Conservation (phyloP, 148 eudicot genomes). For the Rhododendron simsii region DNA sequence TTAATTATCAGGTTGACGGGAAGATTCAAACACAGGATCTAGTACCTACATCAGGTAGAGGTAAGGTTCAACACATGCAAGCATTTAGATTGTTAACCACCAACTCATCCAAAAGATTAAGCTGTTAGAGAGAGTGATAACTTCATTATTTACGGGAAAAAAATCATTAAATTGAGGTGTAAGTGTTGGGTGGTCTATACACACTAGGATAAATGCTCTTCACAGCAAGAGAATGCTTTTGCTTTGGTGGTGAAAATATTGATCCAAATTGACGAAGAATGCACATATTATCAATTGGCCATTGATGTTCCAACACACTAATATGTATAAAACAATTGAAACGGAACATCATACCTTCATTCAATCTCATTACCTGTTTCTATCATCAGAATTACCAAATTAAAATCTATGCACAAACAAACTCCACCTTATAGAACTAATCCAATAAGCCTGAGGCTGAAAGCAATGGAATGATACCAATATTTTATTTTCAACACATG, state of each 20-base stretch:
- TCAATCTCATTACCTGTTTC: neutral
- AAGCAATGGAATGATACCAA: neutral
- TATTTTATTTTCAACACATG: neutral
- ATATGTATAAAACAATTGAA: neutral
- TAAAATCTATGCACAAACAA: neutral
- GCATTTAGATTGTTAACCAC: neutral
- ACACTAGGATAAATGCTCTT: neutral
- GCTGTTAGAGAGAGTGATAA: neutral
- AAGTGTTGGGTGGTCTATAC: neutral
- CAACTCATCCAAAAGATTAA: neutral
- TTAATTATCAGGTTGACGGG: neutral
- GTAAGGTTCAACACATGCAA: too few relatives aligned
- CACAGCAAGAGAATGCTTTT: neutral
- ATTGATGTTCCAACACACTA: neutral
- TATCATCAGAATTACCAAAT: neutral
- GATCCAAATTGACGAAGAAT: neutral
- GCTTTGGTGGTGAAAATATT: neutral
- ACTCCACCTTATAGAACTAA: neutral
- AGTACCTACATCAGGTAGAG: too few relatives aligned
- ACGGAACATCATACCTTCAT: neutral
- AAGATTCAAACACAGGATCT: neutral
- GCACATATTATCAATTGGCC: neutral
- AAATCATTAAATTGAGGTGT: neutral
- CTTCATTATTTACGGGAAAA: neutral
- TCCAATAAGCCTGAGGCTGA: constrained; percentile 6